Base-by-base conservation (phyloP, 352 stramenopile genomes). In the Globisporangium irregulare region DNA sequence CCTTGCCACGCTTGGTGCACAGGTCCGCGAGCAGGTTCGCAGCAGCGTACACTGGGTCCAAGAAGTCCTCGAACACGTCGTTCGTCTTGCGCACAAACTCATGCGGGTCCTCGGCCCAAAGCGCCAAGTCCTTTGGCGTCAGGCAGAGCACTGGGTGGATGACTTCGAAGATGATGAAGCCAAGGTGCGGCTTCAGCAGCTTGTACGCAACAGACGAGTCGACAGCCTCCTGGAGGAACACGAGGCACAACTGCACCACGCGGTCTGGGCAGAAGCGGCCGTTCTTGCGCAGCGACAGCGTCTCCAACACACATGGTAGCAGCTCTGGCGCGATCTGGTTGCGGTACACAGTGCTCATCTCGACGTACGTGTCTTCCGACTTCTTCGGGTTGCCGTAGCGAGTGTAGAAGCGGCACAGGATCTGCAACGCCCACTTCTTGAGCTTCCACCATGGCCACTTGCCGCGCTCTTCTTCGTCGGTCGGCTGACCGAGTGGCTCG, bases 51-150 rank as follows among this genome's bases (percentile, higher is more conserved):
- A 96, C 85, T 0, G 97, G 97, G 75, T 98, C 95, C 46, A 99
- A 86, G 76, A 98, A 99, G 72, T 99, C 97, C 54, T 98, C 93
- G 67, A 99, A 89, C n/a, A 98, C 95, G 74, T 98, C 96, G 82
- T 98, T 98, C 36, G 96, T 95, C 79, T 98, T 97, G 75, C 97
- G 93, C 27, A 99, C 94, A 82, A 99, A 99, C 79, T 99, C 97
- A 68, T 98, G 92, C 56, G 97, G 97, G 77, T 99, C 97, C 41
- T 98, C 96, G 27, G 95, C 90, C 89, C 98, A 99, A 65, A 98
- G 82, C 60, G 97, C 80, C 68, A 99, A 76, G 70, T 99, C 97
- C 62, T 97, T 95, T 7, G 92, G 80, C 9, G 86, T 98, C 20
- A 99, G 75, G 71, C 95, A 99, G 59, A 99, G 89, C 57, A 94